Evolutionary conservation across 306 rosid species (phyloP), one percentile per base, ranked within the genome.

Genomic region (Urtica urens): DNA sequence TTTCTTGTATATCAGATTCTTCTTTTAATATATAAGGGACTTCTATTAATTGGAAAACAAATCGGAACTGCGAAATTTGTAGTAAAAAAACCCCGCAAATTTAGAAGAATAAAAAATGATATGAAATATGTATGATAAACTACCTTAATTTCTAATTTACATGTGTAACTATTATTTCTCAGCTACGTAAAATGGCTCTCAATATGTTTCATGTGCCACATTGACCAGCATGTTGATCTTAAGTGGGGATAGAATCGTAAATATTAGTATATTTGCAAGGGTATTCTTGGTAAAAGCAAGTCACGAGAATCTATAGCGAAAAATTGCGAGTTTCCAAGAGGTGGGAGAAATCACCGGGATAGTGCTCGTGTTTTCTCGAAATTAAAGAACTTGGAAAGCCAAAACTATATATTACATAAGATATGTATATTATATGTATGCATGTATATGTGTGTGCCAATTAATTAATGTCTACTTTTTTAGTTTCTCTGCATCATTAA

Each of bases 331-430:
- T 62, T 86, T 77, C 88, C 62, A 77, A 56, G 71, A 53, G 69
- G 59, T 79, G 80, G 94, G 92, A 79, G 94, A 76, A 77, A 90
- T 74, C 81, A 78, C 94, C 79, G 92, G 97, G 82, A 79, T 78
- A 90, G 87, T 85, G 87, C 79, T 79, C 85, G 82, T 90, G 95
- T 85, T 94, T 82, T 87, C 94, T 90, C 92, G 87, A 81, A 66
- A 78, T 64, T n/a, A 65, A 77, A 75, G 65, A 75, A 60, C 68
- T 42, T 42, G 28, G 46, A 66, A 70, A 75, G 75, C 68, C 60
- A 55, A 37, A 54, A 49, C 72, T 64, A 66, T 64, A 42, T 49
- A 57, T 57, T 61, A 37, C 56, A 51, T n/a, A n/a, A n/a, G n/a
- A n/a, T n/a, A n/a, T n/a, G n/a, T n/a, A n/a, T n/a, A n/a, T n/a